These are phyloP conservation scores for Arthrinium puccinioides DNA, from an alignment of 2,329 filamentous ascomycete genomes.

Conservation along the genomic window DNA sequence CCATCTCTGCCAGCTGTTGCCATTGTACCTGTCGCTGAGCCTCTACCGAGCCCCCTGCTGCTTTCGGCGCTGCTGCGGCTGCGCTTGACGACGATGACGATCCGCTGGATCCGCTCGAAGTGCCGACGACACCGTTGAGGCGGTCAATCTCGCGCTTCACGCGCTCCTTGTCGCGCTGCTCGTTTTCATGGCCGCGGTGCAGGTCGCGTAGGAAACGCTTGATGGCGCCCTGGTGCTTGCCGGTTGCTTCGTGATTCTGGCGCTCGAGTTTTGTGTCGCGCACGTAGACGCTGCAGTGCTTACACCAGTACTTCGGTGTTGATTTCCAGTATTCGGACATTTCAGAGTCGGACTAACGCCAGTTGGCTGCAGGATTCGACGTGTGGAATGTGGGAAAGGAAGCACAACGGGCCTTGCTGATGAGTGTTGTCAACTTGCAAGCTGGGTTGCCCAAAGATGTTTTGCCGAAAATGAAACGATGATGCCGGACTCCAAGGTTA, in stretches of 20 bases:
- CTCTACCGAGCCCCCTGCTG: conserved; percentile 39
- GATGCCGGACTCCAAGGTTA: too few species aligned
- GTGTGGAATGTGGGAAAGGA: too few species aligned
- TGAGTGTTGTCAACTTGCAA: too few species aligned
- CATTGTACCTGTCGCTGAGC: conserved; percentile 76
- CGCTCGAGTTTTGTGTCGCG: conserved; percentile 89
- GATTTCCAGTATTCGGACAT: conserved; percentile 99
- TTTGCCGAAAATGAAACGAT: too few species aligned
- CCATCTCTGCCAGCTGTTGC: conserved; percentile 80
- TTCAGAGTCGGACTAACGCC: too few species aligned
- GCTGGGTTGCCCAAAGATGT: too few species aligned
- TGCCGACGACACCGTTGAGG: conserved; percentile 67
- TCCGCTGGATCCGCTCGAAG: conserved; percentile 16
- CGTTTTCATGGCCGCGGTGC: conserved; percentile 74
- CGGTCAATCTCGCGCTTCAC: conserved; percentile 81
- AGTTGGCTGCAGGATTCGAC: too few species aligned
- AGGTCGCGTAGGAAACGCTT: conserved; percentile 87
- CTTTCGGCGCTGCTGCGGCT: conserved; percentile 10
- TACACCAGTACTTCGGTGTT: conserved; percentile 96
- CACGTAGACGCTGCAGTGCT: conserved; percentile 85
- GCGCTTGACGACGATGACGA: conserved; percentile 8
- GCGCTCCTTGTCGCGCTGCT: conserved; percentile 72
- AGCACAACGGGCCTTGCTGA: too few species aligned
- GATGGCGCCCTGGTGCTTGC: conserved; percentile 74
- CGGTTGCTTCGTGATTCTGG: conserved; percentile 81